Base-by-base conservation (phyloP, 2,329 filamentous ascomycete species). In the Cladosporium sp. region DNA sequence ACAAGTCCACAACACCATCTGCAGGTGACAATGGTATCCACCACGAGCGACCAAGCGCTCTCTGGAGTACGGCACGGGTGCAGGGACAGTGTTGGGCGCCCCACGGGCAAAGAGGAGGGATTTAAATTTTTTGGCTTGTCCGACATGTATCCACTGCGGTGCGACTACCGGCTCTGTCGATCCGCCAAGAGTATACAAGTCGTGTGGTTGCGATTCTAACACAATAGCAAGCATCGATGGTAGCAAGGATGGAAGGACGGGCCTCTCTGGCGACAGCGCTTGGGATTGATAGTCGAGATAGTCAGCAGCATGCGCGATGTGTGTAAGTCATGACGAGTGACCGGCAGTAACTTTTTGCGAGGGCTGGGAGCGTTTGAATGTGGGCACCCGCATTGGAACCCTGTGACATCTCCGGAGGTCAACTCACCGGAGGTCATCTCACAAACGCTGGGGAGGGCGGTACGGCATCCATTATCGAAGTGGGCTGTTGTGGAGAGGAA, bases 261-360 rank as follows among this genome's bases (percentile, higher is more conserved):
- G 34, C 60, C 60, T 46, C 21, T 48, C 23, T 56, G 49, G 25
- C 30, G 58, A 61, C 58, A 43, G 49, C 60, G 49, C 60, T 26
- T 54, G 30, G 14, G 25, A 14, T 21, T n/a, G 46, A 36, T 51
- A 13, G 28, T 10, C 7, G n/a, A 28, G 23, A 25, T 46, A 61
- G 58, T 61, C 46, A 61, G 43, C 58, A 56, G 25, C 48, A 58
- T 5, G 32, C 23, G 10, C 16, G 23, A 26, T 34, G 11, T 11
- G 26, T 63, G 49, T 25, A 63, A 63, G 60, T 63, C 60, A 63
- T 63, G 60, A 63, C 49, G 60, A 62, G 49, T 18, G 60, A 43
- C 51, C 58, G 30, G 23, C 51, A 39, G n/a, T 46, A 21, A n/a
- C 39, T 46, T 46, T 18, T 18, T 25, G 34, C 13, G 60, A 56